Percentiles rank a stretch among this genome's conserved stretches.
Conservation (phyloP, 352 stramenopile species). For the Phytophthora litchii region DNA sequence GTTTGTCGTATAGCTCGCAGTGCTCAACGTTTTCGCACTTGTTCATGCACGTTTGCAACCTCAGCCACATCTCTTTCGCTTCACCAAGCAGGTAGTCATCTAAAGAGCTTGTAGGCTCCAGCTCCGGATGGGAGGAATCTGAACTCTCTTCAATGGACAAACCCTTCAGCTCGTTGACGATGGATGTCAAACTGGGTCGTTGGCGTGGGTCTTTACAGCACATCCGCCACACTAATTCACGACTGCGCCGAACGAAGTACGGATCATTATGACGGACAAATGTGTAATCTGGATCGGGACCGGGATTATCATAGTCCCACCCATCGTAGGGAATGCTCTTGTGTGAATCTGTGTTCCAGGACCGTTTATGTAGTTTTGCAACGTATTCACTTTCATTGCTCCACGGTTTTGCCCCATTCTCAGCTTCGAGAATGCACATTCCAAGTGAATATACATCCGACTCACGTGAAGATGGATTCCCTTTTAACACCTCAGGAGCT, state of each 20-base stretch:
- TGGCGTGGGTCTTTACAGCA: slow-evolving; percentile 7
- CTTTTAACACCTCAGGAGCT: slow-evolving; percentile 15
- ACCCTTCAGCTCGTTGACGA: neutral
- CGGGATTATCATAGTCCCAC: no score
- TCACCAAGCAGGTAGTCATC: no score
- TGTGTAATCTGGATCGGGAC: no score
- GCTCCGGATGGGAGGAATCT: neutral
- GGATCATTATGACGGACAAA: no score
- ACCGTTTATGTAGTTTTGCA: neutral
- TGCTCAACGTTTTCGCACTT: no score
- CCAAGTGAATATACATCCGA: no score
- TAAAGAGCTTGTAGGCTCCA: neutral
- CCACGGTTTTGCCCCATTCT: slow-evolving; percentile 6
- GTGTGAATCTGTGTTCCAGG: neutral
- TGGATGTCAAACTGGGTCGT: neutral
- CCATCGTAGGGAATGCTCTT: no score
- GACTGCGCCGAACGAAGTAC: no score
- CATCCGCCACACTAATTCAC: slow-evolving; percentile 17
- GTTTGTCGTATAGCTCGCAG: no score
- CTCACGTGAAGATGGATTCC: neutral
- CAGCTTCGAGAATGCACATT: slow-evolving; percentile 35
- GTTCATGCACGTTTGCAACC: no score
- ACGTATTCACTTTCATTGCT: neutral
- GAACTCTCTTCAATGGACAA: neutral
- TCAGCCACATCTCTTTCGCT: no score